Conservation (phyloP, 768 basidiomycete species). For the Lentinus tigrinus region DNA sequence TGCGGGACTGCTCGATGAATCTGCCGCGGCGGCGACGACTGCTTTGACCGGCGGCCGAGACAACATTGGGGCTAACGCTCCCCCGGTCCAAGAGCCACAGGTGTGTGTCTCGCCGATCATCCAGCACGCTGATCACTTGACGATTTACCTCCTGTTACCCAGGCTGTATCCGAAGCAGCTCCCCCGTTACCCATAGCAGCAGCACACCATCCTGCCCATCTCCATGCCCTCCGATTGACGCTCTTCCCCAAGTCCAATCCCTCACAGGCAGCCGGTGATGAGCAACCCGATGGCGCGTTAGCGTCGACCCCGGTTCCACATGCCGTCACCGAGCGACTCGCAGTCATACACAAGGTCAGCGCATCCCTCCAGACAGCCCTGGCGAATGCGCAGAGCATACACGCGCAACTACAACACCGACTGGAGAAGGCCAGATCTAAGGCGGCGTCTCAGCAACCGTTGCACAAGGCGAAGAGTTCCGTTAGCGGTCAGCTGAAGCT, state of each 20-base stretch:
- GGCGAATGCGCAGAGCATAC: slow-evolving; percentile 1
- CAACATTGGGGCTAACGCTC: not conserved
- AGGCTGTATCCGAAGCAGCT: not conserved
- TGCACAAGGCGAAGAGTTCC: not conserved
- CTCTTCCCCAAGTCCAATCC: slow-evolving; percentile 9
- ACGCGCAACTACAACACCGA: not conserved
- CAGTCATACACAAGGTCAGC: slow-evolving; percentile 3
- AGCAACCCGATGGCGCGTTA: not conserved
- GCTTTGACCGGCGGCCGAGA: not conserved
- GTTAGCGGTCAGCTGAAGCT: not conserved
- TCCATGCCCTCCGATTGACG: slow-evolving; percentile 11
- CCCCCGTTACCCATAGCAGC: slow-evolving; percentile 40
- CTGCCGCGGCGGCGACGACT: not conserved
- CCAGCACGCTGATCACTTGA: not conserved
- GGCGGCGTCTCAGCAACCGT: not conserved
- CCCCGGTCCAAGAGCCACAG: not conserved
- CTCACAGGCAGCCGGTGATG: not conserved
- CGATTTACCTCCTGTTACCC: not conserved
- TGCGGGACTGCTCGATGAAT: slow-evolving; percentile 15
- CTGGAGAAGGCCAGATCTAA: not conserved
- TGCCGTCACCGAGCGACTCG: slow-evolving; percentile 14
- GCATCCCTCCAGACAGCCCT: slow-evolving; percentile 10
- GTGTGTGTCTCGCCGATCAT: not conserved
- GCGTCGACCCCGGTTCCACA: not conserved
- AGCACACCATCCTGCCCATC: slow-evolving; percentile 41